phyloP scores from a whole-genome alignment of 768 basidiomycete species.

The Suillus subluteus region DNA sequence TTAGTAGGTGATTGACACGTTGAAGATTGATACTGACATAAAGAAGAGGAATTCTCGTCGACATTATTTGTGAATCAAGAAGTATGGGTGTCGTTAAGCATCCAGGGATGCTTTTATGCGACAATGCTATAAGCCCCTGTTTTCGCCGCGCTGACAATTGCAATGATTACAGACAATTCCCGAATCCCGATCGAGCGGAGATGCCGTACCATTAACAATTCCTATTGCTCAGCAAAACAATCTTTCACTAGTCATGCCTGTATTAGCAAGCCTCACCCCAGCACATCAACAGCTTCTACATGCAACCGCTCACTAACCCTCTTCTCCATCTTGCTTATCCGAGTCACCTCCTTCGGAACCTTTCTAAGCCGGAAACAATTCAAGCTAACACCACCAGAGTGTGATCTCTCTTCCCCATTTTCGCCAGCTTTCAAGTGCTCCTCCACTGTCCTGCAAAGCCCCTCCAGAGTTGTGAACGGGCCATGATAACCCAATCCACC shows the following conservation, averaged over 20 bases:
- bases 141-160: neutral
- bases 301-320: slow-evolving; percentile 27
- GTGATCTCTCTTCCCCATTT: slow-evolving; percentile 43
- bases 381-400: slow-evolving; percentile 50
- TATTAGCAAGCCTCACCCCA: slow-evolving; percentile 12
- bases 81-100: neutral
- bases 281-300: slow-evolving; percentile 19
- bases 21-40: slow-evolving; percentile 1
- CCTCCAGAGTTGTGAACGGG: slow-evolving; percentile 60
- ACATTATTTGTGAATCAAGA: neutral
- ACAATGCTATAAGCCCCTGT: neutral
- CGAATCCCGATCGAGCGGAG: neutral
- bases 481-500: slow-evolving; percentile 70
- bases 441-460: slow-evolving; percentile 56
- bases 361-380: slow-evolving; percentile 32
- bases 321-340: slow-evolving; percentile 28
- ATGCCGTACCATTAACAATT: neutral
- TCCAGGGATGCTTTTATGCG: neutral
- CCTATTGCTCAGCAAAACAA: neutral
- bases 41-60: slow-evolving; percentile 2
- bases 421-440: slow-evolving; percentile 46
- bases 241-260: neutral
- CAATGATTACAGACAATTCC: neutral
- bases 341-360: slow-evolving; percentile 27
- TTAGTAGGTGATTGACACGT: neutral